Evolutionary conservation across 176 grass and related monocot genomes (phyloP).

Genomic region (Aegilops tauschii): DNA sequence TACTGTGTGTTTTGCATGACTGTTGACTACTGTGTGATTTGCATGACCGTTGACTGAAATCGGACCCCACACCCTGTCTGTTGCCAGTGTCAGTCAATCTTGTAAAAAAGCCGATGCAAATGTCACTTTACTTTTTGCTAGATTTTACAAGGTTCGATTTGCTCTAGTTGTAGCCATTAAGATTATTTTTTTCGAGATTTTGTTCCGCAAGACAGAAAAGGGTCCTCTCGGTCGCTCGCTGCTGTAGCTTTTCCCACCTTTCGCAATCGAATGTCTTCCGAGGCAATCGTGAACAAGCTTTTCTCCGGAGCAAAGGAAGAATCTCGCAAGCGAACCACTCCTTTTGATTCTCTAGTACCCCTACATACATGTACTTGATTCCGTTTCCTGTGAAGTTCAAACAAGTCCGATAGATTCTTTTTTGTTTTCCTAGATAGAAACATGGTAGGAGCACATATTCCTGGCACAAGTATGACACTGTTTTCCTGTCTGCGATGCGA

Average conservation of each 20-base stretch:
- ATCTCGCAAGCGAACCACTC: slow-evolving; percentile 22
- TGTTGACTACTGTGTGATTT: not conserved
- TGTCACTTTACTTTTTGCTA: not conserved
- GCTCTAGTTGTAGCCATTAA: not conserved
- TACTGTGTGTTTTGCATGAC: not conserved
- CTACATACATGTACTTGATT: not conserved
- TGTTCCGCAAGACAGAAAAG: not conserved
- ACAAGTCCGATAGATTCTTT: not conserved
- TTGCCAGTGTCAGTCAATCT: not conserved
- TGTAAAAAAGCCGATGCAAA: not conserved
- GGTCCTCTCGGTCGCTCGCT: slow-evolving; percentile 12
- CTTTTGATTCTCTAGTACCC: not conserved
- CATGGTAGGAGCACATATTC: not conserved
- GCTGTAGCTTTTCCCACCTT: not conserved
- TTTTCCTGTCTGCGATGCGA: not conserved
- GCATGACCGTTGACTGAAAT: slow-evolving; percentile 1
- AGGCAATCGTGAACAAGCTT: not conserved
- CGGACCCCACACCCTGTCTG: not conserved
- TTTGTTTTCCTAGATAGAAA: not conserved
- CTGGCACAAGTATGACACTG: not conserved
- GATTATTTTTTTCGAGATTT: not conserved
- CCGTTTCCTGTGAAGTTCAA: too few relatives aligned
- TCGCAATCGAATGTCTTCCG: slow-evolving; percentile 14
- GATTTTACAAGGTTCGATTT: slow-evolving; percentile 24
- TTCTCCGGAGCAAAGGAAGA: slow-evolving; percentile 1